A percentile compares a stretch with the other conserved stretches of the same genome.
Evolutionary conservation across 768 basidiomycete species (phyloP).

Genomic region (Mycena kentingensis): DNA sequence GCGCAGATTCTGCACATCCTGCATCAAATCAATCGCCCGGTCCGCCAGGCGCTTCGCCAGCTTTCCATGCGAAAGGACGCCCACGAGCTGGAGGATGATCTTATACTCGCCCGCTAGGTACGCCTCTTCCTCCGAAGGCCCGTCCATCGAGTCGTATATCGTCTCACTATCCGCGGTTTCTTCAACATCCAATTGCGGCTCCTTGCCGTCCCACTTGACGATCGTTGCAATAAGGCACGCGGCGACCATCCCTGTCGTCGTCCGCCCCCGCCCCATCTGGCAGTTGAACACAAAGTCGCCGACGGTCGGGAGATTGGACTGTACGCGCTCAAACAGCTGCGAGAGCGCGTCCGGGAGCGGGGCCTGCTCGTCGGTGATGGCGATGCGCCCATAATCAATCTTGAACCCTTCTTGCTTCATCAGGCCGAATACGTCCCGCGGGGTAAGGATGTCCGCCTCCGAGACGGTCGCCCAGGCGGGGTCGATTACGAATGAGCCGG

Average conservation of each 20-base stretch:
- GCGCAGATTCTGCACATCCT: slow-evolving; percentile 95
- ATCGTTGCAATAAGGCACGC: slow-evolving; percentile 84
- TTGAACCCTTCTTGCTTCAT: slow-evolving; percentile 77
- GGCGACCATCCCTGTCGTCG: slow-evolving; percentile 95
- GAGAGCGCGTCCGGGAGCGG: slow-evolving; percentile 87
- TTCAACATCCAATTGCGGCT: slow-evolving; percentile 38
- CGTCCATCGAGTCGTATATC: slow-evolving; percentile 79
- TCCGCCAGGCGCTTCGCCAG: slow-evolving; percentile 90
- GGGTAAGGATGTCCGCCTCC: slow-evolving; percentile 84
- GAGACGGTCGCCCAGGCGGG: slow-evolving; percentile 92
- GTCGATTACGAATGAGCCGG: slow-evolving; percentile 86
- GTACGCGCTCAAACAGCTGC: slow-evolving; percentile 76
- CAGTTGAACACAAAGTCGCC: slow-evolving; percentile 94
- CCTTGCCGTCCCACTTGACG: slow-evolving; percentile 56
- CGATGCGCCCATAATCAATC: slow-evolving; percentile 87
- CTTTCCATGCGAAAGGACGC: slow-evolving; percentile 90
- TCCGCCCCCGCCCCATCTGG: slow-evolving; percentile 91
- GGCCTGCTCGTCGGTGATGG: slow-evolving; percentile 97
- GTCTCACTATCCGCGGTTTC: slow-evolving; percentile 37
- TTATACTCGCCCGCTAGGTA: slow-evolving; percentile 98
- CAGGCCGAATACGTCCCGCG: slow-evolving; percentile 77
- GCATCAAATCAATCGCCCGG: slow-evolving; percentile 86
- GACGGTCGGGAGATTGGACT: slow-evolving; percentile 53
- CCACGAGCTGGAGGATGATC: slow-evolving; percentile 91
- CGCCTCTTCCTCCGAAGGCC: slow-evolving; percentile 84